These are phyloP conservation scores for Termitomyces sp. DNA, from an alignment of 768 basidiomycete species.

Conservation along the genomic window DNA sequence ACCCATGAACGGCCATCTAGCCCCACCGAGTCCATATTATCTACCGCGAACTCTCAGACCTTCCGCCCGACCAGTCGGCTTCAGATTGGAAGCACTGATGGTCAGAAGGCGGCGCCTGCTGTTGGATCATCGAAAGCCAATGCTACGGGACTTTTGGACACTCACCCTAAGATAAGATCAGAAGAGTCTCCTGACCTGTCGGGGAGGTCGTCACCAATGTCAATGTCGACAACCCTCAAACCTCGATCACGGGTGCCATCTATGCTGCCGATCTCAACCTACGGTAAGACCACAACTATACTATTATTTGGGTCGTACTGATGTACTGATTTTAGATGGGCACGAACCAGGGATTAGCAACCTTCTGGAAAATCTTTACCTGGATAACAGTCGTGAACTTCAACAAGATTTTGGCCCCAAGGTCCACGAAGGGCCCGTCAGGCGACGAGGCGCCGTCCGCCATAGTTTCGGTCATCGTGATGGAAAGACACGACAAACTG, in stretches of 20 bases:
- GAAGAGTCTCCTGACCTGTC: constrained; percentile 70
- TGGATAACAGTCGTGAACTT: constrained; percentile 81
- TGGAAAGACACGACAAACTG: constrained; percentile 49
- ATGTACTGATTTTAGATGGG: constrained; percentile 48
- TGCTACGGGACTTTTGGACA: constrained; percentile 77
- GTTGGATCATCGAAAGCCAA: constrained; percentile 81
- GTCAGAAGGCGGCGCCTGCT: constrained; percentile 85
- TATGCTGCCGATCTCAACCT: constrained; percentile 58
- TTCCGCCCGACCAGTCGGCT: constrained; percentile 54
- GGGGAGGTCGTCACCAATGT: constrained; percentile 72
- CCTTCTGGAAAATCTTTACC: constrained; percentile 83
- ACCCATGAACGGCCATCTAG: constrained; percentile 59
- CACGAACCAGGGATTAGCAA: constrained; percentile 88
- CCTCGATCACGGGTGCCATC: constrained; percentile 45
- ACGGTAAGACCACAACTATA: constrained; percentile 41
- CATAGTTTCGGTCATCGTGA: constrained; percentile 67
- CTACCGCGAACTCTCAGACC: constrained; percentile 60
- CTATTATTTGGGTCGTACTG: neutral
- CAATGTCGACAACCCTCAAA: constrained; percentile 50
- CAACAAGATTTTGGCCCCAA: constrained; percentile 90
- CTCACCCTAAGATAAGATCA: constrained; percentile 59
- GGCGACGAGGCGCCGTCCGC: constrained; percentile 68
- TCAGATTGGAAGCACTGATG: constrained; percentile 67
- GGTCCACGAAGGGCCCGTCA: constrained; percentile 74
- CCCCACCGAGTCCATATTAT: constrained; percentile 79